A percentile compares a stretch with the other conserved stretches of the same genome.
Conservation (phyloP, 225 moss, liverwort and hornwort genomes). For the Marchantia polymorpha region DNA sequence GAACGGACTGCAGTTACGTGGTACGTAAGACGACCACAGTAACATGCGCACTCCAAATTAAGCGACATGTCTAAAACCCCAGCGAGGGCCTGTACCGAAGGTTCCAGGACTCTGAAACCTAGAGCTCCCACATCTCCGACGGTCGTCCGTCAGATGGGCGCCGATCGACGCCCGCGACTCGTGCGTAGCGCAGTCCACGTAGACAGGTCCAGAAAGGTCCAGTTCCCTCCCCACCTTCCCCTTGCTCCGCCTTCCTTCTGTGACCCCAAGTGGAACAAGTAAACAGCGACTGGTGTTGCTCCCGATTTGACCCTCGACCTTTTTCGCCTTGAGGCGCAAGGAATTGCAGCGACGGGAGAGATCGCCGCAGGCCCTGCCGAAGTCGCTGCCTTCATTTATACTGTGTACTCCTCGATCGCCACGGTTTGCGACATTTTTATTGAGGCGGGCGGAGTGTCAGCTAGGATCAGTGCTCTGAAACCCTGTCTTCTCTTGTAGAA, state of each 20-base stretch:
- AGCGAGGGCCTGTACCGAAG: neutral
- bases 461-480: neutral
- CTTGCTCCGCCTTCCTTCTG: neutral
- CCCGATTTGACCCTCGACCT: neutral
- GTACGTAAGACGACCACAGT: neutral
- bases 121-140: neutral
- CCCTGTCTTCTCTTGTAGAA: neutral
- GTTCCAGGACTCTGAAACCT: conserved; percentile 5
- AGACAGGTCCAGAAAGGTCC: conserved; percentile 7
- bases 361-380: neutral
- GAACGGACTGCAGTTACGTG: neutral
- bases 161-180: neutral
- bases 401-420: neutral
- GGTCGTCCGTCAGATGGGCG: neutral
- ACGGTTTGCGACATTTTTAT: neutral
- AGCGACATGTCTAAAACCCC: neutral
- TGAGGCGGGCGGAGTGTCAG: neutral
- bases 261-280: neutral
- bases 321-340: neutral
- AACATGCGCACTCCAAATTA: neutral
- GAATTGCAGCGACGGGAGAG: neutral
- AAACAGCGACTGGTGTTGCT: neutral
- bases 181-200: neutral
- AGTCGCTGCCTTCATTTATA: neutral
- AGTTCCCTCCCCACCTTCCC: neutral